Percentiles rank a stretch among this genome's conserved stretches.
Evolutionary conservation across 2,329 filamentous ascomycete genomes (phyloP).

Genomic region (Chaetomiaceae sp.): DNA sequence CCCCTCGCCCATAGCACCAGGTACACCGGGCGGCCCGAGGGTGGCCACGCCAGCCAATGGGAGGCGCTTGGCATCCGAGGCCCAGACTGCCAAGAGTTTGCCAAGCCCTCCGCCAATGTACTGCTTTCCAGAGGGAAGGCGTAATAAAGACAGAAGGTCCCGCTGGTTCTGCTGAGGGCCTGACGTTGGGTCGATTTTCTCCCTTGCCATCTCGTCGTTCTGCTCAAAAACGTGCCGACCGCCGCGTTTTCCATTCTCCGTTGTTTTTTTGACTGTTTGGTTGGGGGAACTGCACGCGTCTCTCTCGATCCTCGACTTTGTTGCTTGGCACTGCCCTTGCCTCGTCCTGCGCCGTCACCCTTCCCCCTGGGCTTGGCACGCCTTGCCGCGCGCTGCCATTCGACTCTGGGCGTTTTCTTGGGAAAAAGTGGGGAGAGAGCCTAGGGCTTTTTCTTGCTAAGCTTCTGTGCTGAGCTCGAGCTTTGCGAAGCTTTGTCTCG

Average conservation of each 20-base stretch:
- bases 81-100: slow-evolving; percentile 31
- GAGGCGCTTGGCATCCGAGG: slow-evolving; percentile 18
- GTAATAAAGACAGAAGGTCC: slow-evolving; percentile 29
- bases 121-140: slow-evolving; percentile 22
- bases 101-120: slow-evolving; percentile 26
- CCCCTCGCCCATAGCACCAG: slow-evolving; percentile 14
- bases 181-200: slow-evolving; percentile 20
- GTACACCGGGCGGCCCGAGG: slow-evolving; percentile 19
- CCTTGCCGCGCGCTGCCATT: slow-evolving; percentile 10
- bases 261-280: neutral
- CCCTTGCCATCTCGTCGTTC: slow-evolving; percentile 3
- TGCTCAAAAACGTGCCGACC: slow-evolving; percentile 11
- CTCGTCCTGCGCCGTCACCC: slow-evolving; percentile 10
- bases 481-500: neutral
- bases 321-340: slow-evolving; percentile 2
- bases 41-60: slow-evolving; percentile 21
- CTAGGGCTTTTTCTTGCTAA: too few species aligned
- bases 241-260: neutral
- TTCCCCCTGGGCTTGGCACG: slow-evolving; percentile 18
- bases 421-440: slow-evolving; percentile 15
- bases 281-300: neutral
- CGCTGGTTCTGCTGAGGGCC: slow-evolving; percentile 19
- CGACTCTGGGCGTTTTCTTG: slow-evolving; percentile 19
- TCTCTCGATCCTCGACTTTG: neutral
- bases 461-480: too few species aligned